Conservation (phyloP, 2,329 filamentous ascomycete genomes). For the Emericellopsis atlantica region DNA sequence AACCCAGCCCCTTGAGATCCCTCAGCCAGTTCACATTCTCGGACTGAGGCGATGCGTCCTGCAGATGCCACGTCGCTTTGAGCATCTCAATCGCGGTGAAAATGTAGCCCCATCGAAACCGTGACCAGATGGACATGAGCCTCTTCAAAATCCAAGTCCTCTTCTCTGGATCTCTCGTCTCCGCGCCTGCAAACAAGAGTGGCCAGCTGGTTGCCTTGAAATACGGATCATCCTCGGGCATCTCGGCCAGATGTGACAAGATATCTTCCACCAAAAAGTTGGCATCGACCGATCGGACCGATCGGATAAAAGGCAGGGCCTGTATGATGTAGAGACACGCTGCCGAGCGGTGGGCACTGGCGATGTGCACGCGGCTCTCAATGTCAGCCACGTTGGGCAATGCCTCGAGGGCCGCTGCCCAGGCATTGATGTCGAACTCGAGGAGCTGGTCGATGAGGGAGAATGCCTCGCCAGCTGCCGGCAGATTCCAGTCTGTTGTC, state of each 20-base stretch:
- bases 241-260: slow-evolving; percentile 33
- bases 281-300: slow-evolving; percentile 23
- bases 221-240: slow-evolving; percentile 33
- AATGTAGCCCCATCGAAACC: slow-evolving; percentile 37
- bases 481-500: slow-evolving; percentile 14
- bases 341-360: slow-evolving; percentile 31
- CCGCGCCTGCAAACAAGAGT: slow-evolving; percentile 43
- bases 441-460: slow-evolving; percentile 26
- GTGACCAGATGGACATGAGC: slow-evolving; percentile 27
- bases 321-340: slow-evolving; percentile 34
- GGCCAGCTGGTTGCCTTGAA: slow-evolving; percentile 51
- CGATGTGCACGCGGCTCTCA: slow-evolving; percentile 28
- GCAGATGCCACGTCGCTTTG: slow-evolving; percentile 30
- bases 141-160: slow-evolving; percentile 38
- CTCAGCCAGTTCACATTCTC: slow-evolving; percentile 25
- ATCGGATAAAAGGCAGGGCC: slow-evolving; percentile 23
- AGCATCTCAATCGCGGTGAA: slow-evolving; percentile 36
- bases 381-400: slow-evolving; percentile 21
- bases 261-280: slow-evolving; percentile 35
- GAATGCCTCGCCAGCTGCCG: slow-evolving; percentile 21
- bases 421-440: slow-evolving; percentile 26
- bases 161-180: slow-evolving; percentile 31
- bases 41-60: slow-evolving; percentile 15
- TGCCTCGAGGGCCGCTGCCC: slow-evolving; percentile 26
- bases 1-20: slow-evolving; percentile 26